Base-by-base conservation (phyloP, 805 yeast genomes). In the Osmozyma mogii region DNA sequence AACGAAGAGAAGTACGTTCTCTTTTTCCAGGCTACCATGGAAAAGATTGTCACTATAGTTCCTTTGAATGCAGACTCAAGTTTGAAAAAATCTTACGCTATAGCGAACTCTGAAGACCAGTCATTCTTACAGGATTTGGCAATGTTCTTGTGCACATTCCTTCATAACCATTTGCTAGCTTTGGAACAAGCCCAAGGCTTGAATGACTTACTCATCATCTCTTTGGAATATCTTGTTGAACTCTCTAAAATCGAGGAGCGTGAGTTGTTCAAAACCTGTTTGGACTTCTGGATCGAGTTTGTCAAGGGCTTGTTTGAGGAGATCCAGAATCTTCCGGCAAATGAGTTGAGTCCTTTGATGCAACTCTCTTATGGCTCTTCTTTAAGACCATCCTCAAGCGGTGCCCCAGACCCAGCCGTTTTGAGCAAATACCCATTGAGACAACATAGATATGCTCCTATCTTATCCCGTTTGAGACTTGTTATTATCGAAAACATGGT, bases 401-500 rank as follows among this genome's bases (percentile, higher is more conserved):
- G 96, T 35, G 96, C 96, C 9, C 79, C 88, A 27, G 80, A 84
- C 49, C 95, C 96, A 1, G 78, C 75, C 27, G 47, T 78, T 10
- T 67, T 88, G 42, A 78, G 78, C n/a, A 75, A 75, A 45, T 78
- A 70, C 54, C 88, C 94, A 6, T 69, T 89, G 34, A 79, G 96
- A 55, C 85, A 81, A 52, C 94, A 89, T 58, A 73, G 72, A 30
- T 92, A 92, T 52, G 65, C 75, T n/a, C 72, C 72, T 15, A 66
- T 92, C 24, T 70, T 92, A 44, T 78, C 96, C 4, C 78, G 78
- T 49, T 68, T 92, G 47, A 76, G 99, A 58, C 65, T 81, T 37
- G 95, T 94, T n/a, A 80, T 92, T 51, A 92, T 92, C 48, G 97
- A 88, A 58, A 83, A 83, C 48, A 92, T 92, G 98, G 98, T 84